Evolutionary conservation across 306 rosid species (phyloP).

Genomic region (Lathyrus aphaca): DNA sequence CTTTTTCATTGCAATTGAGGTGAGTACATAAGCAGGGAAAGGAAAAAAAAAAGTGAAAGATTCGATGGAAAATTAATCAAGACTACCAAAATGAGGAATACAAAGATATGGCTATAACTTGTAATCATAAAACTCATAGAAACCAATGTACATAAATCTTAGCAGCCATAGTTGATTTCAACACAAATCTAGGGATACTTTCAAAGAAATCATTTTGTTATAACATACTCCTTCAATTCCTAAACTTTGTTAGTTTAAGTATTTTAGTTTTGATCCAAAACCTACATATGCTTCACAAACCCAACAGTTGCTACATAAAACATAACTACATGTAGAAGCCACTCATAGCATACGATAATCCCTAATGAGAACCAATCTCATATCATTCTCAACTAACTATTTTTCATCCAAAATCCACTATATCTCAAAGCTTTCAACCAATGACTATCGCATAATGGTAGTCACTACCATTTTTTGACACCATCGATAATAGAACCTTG

Average conservation of each 20-base stretch:
- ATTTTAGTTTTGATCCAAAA: background rate
- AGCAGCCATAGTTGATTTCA: background rate
- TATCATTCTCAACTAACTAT: background rate
- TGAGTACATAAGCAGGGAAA: background rate
- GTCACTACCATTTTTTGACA: background rate
- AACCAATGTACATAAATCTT: constrained; percentile 2
- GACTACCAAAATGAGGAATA: background rate
- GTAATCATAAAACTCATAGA: constrained; percentile 30
- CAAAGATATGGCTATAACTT: background rate
- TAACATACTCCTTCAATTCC: background rate
- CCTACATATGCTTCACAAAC: background rate
- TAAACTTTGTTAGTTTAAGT: background rate
- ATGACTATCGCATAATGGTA: background rate
- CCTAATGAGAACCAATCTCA: background rate
- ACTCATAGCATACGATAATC: too few species aligned
- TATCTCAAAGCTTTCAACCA: background rate
- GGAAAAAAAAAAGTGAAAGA: background rate
- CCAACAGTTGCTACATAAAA: too few species aligned
- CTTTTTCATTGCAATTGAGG: background rate
- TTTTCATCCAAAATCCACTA: background rate
- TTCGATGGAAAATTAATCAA: background rate
- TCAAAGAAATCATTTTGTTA: background rate
- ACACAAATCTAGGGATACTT: constrained; percentile 13
- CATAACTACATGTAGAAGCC: too few species aligned
- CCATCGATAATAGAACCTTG: background rate